Percentiles rank a stretch among this genome's conserved stretches.
Conservation (phyloP, 768 basidiomycete species). For the Coprinopsis sp. region DNA sequence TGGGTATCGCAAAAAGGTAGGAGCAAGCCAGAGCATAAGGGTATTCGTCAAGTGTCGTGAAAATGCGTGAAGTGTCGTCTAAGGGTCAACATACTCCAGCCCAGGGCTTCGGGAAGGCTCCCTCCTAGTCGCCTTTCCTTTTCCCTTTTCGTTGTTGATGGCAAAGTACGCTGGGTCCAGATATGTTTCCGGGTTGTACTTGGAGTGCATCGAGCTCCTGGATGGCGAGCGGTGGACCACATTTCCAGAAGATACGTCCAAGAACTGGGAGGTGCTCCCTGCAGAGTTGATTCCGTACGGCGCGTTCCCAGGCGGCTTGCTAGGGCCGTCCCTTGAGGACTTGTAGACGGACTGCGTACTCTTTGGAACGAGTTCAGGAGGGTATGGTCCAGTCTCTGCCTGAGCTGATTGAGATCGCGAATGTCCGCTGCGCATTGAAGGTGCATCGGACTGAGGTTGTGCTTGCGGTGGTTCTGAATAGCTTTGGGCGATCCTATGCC, state of each 20-base stretch:
- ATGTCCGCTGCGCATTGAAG: constrained; percentile 5
- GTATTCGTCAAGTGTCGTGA: too few species aligned
- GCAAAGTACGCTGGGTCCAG: constrained; percentile 13
- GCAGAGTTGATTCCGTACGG: not conserved
- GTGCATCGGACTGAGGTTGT: not conserved
- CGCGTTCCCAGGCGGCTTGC: not conserved
- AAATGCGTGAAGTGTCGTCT: too few species aligned
- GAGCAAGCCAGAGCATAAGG: too few species aligned
- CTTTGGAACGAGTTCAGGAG: constrained; percentile 3
- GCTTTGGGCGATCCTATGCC: constrained; percentile 5
- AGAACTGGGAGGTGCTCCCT: not conserved
- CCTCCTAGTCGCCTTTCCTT: not conserved
- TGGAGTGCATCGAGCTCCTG: constrained; percentile 13
- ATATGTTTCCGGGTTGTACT: constrained; percentile 12
- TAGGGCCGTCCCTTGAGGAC: too few species aligned
- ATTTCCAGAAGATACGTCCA: not conserved
- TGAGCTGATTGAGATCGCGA: constrained; percentile 6
- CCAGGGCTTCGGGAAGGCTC: not conserved
- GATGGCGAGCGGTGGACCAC: constrained; percentile 8
- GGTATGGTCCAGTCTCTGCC: constrained; percentile 7
- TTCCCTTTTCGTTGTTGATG: not conserved
- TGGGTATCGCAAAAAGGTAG: too few species aligned
- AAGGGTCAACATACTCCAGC: not conserved
- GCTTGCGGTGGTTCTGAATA: not conserved
- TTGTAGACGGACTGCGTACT: not conserved